Evolutionary conservation across 1,284 basidiomycete species (phyloP).

Genomic region (Ganoderma meredithae): DNA sequence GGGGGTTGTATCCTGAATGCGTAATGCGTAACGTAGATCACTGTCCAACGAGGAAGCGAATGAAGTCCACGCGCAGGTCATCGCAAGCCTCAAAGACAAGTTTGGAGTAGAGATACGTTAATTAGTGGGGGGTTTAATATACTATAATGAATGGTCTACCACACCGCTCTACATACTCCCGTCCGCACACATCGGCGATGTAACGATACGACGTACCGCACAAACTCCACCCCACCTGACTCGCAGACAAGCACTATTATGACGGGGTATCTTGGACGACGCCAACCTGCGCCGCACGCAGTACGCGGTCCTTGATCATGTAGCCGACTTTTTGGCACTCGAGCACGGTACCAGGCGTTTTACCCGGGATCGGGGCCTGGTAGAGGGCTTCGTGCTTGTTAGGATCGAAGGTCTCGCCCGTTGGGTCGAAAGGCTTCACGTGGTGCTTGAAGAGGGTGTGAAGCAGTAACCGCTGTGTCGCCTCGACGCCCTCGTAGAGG

Average conservation of each 20-base stretch:
- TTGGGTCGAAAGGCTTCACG: slow-evolving; percentile 91
- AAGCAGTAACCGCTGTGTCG: slow-evolving; percentile 90
- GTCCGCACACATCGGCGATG: slow-evolving; percentile 11
- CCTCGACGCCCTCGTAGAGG: slow-evolving; percentile 87
- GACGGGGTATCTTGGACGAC: slow-evolving; percentile 81
- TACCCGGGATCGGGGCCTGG: slow-evolving; percentile 90
- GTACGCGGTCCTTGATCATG: slow-evolving; percentile 90
- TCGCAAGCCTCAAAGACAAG: slow-evolving; percentile 58
- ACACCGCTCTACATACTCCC: slow-evolving; percentile 23
- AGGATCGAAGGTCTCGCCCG: slow-evolving; percentile 93
- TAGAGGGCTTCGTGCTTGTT: slow-evolving; percentile 96
- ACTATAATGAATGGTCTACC: slow-evolving; percentile 38
- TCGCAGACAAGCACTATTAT: slow-evolving; percentile 30
- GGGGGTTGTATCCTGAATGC: slow-evolving; percentile 13
- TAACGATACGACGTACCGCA: slow-evolving; percentile 10
- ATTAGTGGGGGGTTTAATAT: slow-evolving; percentile 43
- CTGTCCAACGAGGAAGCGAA: slow-evolving; percentile 93
- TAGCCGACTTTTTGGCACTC: slow-evolving; percentile 94
- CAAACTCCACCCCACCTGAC: slow-evolving; percentile 8
- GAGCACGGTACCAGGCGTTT: slow-evolving; percentile 89
- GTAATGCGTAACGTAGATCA: slow-evolving; percentile 58
- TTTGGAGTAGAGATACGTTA: slow-evolving; percentile 83
- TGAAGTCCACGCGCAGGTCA: slow-evolving; percentile 69
- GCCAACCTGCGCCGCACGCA: slow-evolving; percentile 96
- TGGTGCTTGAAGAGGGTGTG: slow-evolving; percentile 93